phyloP scores from a whole-genome alignment of 805 yeast genomes.

The Starmerella sirachaensis region DNA sequence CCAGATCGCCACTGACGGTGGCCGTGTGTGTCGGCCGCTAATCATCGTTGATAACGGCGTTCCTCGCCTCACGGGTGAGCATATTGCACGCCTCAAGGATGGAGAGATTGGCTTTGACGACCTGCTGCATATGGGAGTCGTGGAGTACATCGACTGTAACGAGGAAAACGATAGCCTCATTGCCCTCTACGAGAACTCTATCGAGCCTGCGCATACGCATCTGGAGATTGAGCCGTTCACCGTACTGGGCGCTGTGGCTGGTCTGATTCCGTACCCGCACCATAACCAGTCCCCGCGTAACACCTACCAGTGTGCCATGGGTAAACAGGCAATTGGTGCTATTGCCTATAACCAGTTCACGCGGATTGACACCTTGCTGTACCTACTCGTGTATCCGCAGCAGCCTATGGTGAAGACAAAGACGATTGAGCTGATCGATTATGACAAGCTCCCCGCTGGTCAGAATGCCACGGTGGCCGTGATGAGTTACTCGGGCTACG shows the following conservation, averaged over 20 bases:
- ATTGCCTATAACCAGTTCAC: slow-evolving; percentile 94
- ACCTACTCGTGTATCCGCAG: slow-evolving; percentile 96
- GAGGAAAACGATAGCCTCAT: slow-evolving; percentile 92
- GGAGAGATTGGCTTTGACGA: slow-evolving; percentile 87
- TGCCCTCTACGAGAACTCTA: slow-evolving; percentile 71
- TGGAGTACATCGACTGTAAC: slow-evolving; percentile 91
- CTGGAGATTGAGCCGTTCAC: slow-evolving; percentile 93
- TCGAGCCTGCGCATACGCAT: slow-evolving; percentile 53
- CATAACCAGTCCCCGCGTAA: slow-evolving; percentile 89
- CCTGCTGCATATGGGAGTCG: slow-evolving; percentile 71
- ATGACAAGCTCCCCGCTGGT: slow-evolving; percentile 96
- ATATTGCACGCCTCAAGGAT: slow-evolving; percentile 45
- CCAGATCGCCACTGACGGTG: slow-evolving; percentile 98
- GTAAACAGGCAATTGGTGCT: slow-evolving; percentile 99
- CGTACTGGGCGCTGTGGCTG: slow-evolving; percentile 84
- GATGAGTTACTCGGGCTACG: slow-evolving; percentile 97
- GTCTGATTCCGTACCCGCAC: slow-evolving; percentile 83
- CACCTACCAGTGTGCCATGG: slow-evolving; percentile 92
- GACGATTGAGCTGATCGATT: slow-evolving; percentile 88
- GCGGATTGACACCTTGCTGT: slow-evolving; percentile 85
- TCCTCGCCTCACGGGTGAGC: slow-evolving; percentile 61
- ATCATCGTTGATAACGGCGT: slow-evolving; percentile 67
- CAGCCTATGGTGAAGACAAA: slow-evolving; percentile 98
- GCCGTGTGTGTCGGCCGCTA: slow-evolving; percentile 92
- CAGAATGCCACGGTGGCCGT: slow-evolving; percentile 98